phyloP scores from a whole-genome alignment of 2,329 filamentous ascomycete genomes.

The Pyrenochaeta sp. region DNA sequence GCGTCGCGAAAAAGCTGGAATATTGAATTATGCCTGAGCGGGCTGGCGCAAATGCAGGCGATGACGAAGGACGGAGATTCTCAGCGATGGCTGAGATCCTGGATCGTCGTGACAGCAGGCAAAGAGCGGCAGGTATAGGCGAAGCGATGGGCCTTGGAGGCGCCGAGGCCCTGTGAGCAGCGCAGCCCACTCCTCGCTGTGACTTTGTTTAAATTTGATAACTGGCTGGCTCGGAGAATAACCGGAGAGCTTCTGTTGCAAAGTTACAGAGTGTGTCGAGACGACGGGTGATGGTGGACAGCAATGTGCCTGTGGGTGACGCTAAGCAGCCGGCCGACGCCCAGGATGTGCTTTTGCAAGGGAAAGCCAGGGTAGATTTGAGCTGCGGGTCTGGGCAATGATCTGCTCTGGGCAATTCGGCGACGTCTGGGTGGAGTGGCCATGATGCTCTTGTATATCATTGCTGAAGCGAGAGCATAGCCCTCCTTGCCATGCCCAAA shows the following conservation, averaged over 20 bases:
- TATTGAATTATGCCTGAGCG: constrained; percentile 22
- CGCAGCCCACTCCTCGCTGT: background rate
- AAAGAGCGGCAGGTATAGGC: constrained; percentile 18
- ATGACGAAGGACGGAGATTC: constrained; percentile 23
- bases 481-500: constrained; percentile 2
- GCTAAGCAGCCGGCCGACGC: background rate
- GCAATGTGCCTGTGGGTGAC: background rate
- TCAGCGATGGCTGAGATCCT: constrained; percentile 6
- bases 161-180: constrained; percentile 7
- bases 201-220: background rate
- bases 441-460: constrained; percentile 9
- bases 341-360: constrained; percentile 5
- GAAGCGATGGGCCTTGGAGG: constrained; percentile 13
- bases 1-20: constrained; percentile 17
- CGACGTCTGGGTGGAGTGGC: constrained; percentile 19
- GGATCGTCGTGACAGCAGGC: constrained; percentile 9
- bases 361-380: constrained; percentile 18
- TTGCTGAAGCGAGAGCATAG: constrained; percentile 11
- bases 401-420: constrained; percentile 20
- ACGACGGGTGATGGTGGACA: background rate
- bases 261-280: background rate
- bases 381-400: constrained; percentile 22
- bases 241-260: background rate
- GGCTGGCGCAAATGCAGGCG: constrained; percentile 20
- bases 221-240: background rate